phyloP scores from a whole-genome alignment of 2,329 filamentous ascomycete species.

The Zymoseptoria passerinii region DNA sequence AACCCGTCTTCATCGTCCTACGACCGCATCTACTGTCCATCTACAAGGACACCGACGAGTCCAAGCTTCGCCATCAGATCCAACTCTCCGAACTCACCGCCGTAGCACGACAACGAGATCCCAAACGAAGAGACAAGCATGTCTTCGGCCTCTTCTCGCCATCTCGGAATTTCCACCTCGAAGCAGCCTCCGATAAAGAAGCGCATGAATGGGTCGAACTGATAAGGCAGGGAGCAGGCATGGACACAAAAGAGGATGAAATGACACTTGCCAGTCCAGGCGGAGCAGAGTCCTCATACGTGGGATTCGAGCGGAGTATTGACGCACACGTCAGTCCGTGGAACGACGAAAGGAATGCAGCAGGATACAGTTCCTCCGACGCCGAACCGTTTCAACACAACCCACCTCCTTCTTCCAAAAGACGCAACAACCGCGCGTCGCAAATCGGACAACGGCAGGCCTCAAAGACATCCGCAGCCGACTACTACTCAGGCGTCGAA shows the following conservation, averaged over 20 bases:
- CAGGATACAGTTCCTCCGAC: constrained; percentile 41
- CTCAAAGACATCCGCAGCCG: constrained; percentile 51
- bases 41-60: constrained; percentile 87
- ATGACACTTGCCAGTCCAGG: constrained; percentile 64
- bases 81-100: constrained; percentile 84
- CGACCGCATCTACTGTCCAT: constrained; percentile 84
- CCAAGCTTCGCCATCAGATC: constrained; percentile 80
- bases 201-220: constrained; percentile 78
- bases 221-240: constrained; percentile 69
- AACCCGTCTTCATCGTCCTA: constrained; percentile 78
- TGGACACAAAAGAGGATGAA: constrained; percentile 83
- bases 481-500: constrained; percentile 57
- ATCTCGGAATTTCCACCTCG: constrained; percentile 83
- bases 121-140: constrained; percentile 76
- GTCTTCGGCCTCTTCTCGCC: constrained; percentile 91
- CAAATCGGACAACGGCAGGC: not conserved
- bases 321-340: constrained; percentile 18
- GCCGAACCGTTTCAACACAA: constrained; percentile 27
- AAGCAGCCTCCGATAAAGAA: constrained; percentile 64
- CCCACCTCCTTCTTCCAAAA: constrained; percentile 18
- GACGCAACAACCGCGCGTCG: constrained; percentile 31
- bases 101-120: constrained; percentile 78
- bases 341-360: constrained; percentile 12
- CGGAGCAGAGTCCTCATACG: constrained; percentile 41
- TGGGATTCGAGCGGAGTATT: constrained; percentile 33